Conservation (phyloP, 2,329 filamentous ascomycete genomes). For the Alternaria sp. region DNA sequence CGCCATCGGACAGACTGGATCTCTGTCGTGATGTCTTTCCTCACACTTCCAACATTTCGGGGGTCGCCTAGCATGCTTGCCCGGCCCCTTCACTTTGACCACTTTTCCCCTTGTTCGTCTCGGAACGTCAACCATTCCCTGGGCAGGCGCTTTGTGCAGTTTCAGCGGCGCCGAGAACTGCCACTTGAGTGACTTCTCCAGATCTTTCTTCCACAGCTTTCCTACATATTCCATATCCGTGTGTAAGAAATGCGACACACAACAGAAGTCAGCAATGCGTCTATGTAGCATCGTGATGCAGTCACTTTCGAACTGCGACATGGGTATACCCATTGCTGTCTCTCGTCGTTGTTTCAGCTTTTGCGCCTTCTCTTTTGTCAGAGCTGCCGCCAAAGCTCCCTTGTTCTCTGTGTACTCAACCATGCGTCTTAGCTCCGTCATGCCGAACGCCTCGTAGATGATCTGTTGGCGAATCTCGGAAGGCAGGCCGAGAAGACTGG, state of each 20-base stretch:
- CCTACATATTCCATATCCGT: slow-evolving; percentile 19
- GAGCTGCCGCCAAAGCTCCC: background rate
- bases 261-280: slow-evolving; percentile 6
- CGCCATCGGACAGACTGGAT: slow-evolving; percentile 15
- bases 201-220: slow-evolving; percentile 6
- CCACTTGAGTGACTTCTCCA: background rate
- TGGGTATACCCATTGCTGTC: background rate
- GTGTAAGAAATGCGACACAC: slow-evolving; percentile 10
- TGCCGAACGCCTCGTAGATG: slow-evolving; percentile 1
- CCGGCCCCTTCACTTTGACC: background rate
- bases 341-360: background rate
- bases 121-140: background rate
- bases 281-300: background rate
- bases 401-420: background rate
- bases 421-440: background rate
- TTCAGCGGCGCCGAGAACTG: background rate
- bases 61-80: background rate
- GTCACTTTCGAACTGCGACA: background rate
- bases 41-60: slow-evolving; percentile 21
- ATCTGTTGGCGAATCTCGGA: slow-evolving; percentile 21
- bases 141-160: background rate
- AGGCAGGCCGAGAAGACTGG: slow-evolving; percentile 20
- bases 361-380: background rate
- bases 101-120: background rate
- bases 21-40: slow-evolving; percentile 12